Evolutionary conservation across 2,329 filamentous ascomycete species (phyloP), one percentile per base, ranked within the genome.

Genomic region (Metarhizium anisopliae): DNA sequence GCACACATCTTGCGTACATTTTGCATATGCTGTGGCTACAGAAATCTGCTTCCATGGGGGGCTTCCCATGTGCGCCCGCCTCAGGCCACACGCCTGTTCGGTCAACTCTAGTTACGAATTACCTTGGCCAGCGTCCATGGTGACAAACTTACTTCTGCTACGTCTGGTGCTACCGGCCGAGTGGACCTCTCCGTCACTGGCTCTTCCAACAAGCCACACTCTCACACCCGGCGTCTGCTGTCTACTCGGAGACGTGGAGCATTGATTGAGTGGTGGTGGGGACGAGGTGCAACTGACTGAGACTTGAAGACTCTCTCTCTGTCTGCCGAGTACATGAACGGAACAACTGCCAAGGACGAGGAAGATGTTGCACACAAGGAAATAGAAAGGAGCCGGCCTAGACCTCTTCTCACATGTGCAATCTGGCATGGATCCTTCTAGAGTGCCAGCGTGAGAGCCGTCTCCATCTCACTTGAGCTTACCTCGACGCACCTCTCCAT

Each of bases 131-230:
- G 2, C 45, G n/a, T 45, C 13, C 30, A 16, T 16, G 4, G n/a
- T 20, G 42, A 16, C 16, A 6, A 20, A 49, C n/a, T 45, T 30
- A 8, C 45, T 30, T 51, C 30, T 36, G 54, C 54, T 55, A 40
- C 52, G 32, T 35, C 32, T 50, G 52, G 25, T 38, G 42, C 47
- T 60, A 50, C 58, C 60, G 55, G 55, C 51, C 53, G 52, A 55
- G 59, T 61, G 56, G 58, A 57, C 55, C 55, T 53, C 49, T 52
- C 58, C 56, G 52, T 56, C 58, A 60, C 45, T 57, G 58, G 58
- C 53, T 55, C 55, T 50, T 54, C 47, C 51, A 57, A 52, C 45
- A 49, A 45, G 55, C 56, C 32, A 55, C 36, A 47, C 14, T 14
- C 14, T 6, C 40, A n/a, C 30, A 45, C 32, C 40, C 29, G 5